phyloP scores from a whole-genome alignment of 1,284 basidiomycete species.

The Dichomitus squalens region DNA sequence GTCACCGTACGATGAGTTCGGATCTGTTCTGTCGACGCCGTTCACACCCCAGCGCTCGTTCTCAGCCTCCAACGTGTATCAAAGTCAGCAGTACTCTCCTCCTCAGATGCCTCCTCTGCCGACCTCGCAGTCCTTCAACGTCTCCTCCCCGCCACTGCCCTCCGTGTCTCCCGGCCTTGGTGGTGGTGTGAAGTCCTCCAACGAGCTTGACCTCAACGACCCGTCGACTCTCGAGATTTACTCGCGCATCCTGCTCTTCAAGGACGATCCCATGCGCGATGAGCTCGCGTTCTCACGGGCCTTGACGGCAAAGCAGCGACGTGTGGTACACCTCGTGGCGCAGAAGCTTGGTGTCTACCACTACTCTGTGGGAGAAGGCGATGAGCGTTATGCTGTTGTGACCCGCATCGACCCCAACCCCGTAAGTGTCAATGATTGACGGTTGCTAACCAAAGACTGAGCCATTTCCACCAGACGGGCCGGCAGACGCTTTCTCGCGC shows the following conservation, averaged over 20 bases:
- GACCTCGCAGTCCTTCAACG: constrained; percentile 54
- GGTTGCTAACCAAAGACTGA: constrained; percentile 12
- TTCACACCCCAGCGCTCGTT: constrained; percentile 70
- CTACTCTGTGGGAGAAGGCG: constrained; percentile 91
- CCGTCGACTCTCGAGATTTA: constrained; percentile 96
- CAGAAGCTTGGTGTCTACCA: constrained; percentile 96
- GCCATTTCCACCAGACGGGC: constrained; percentile 6
- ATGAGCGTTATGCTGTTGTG: constrained; percentile 92
- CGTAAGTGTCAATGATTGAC: constrained; percentile 40
- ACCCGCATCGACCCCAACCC: constrained; percentile 81
- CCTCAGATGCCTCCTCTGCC: constrained; percentile 62
- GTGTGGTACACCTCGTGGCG: constrained; percentile 94
- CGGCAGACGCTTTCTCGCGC: constrained; percentile 72
- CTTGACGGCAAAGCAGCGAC: constrained; percentile 82
- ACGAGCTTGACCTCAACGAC: constrained; percentile 94
- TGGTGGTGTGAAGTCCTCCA: constrained; percentile 59
- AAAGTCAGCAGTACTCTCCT: constrained; percentile 61
- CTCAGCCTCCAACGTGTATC: constrained; percentile 60
- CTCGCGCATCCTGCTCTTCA: constrained; percentile 95
- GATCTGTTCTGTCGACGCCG: constrained; percentile 45
- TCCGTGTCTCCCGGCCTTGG: constrained; percentile 52
- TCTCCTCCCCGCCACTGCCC: constrained; percentile 48
- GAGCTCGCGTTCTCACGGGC: constrained; percentile 94
- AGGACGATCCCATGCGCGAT: constrained; percentile 97
- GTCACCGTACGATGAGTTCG: constrained; percentile 69